A percentile compares a stretch with the other conserved stretches of the same genome.
Evolutionary conservation across 768 basidiomycete species (phyloP).

Genomic region (Russula sp.): DNA sequence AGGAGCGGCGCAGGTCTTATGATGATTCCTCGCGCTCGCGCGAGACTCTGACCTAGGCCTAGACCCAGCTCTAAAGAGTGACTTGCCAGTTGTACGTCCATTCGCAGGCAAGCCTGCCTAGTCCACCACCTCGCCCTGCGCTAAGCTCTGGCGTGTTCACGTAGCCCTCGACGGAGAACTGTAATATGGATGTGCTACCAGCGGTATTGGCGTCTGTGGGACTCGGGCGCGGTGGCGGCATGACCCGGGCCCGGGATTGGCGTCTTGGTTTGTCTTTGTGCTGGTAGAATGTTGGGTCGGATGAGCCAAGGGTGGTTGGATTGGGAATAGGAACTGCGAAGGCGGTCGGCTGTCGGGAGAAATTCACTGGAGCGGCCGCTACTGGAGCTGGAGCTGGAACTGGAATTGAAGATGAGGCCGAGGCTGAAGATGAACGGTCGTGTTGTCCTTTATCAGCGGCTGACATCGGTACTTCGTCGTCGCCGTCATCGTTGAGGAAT

Average conservation of each 20-base stretch:
- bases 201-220: too few species aligned
- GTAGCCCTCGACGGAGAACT: too few species aligned
- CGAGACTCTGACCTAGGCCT: conserved; percentile 12
- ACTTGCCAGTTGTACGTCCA: conserved; percentile 27
- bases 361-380: not conserved
- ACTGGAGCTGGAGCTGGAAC: not conserved
- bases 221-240: too few species aligned
- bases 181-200: too few species aligned
- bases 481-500: conserved; percentile 9
- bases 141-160: too few species aligned
- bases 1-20: not conserved
- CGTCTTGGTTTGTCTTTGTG: not conserved
- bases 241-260: too few species aligned
- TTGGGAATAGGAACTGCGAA: conserved; percentile 10
- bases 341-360: conserved; percentile 20
- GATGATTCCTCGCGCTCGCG: not conserved
- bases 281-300: conserved; percentile 10
- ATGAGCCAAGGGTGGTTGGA: not conserved
- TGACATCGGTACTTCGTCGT: conserved; percentile 2
- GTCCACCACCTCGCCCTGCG: too few species aligned
- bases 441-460: conserved; percentile 3
- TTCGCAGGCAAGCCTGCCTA: not conserved
- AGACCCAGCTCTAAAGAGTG: conserved; percentile 19
- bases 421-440: not conserved
- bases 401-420: too few species aligned